A percentile compares a stretch with the other conserved stretches of the same genome.
Conservation (phyloP, 1,284 basidiomycete species). For the Heterobasidion occidentale region DNA sequence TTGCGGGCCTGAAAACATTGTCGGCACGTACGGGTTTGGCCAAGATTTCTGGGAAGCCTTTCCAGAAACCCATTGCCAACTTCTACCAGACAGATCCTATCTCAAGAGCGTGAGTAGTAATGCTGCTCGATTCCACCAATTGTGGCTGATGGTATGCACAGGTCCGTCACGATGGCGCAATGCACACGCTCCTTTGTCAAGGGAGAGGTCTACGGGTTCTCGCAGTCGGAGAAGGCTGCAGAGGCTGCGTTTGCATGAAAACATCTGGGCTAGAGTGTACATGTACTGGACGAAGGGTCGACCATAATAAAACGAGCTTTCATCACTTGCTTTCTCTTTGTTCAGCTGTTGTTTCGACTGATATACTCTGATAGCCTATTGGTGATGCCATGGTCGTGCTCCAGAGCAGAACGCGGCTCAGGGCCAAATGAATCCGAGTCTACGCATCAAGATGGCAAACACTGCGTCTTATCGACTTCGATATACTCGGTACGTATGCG, state of each 20-base stretch:
- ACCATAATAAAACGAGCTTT: not conserved
- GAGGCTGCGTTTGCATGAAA: conserved; percentile 39
- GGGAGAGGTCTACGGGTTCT: conserved; percentile 44
- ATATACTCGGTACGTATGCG: too few species aligned
- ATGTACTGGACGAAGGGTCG: not conserved
- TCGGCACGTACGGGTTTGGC: conserved; percentile 41
- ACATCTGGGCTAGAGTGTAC: not conserved
- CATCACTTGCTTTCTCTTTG: not conserved
- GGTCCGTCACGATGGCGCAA: conserved; percentile 83
- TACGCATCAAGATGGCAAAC: too few species aligned
- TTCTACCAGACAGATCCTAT: conserved; percentile 96
- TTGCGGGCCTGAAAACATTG: conserved; percentile 64
- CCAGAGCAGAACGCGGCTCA: too few species aligned
- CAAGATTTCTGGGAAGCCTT: conserved; percentile 52
- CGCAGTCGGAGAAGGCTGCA: conserved; percentile 25
- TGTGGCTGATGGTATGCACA: conserved; percentile 19
- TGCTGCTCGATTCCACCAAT: not conserved
- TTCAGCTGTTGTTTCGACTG: not conserved
- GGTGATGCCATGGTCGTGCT: too few species aligned
- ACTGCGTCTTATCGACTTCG: too few species aligned
- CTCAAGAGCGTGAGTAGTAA: conserved; percentile 64
- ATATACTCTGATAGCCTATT: too few species aligned
- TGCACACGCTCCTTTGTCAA: conserved; percentile 73
- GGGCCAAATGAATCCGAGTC: too few species aligned
- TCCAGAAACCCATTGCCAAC: conserved; percentile 83